Conservation (phyloP, 2,329 filamentous ascomycete genomes). For the Fusarium pilosicola region DNA sequence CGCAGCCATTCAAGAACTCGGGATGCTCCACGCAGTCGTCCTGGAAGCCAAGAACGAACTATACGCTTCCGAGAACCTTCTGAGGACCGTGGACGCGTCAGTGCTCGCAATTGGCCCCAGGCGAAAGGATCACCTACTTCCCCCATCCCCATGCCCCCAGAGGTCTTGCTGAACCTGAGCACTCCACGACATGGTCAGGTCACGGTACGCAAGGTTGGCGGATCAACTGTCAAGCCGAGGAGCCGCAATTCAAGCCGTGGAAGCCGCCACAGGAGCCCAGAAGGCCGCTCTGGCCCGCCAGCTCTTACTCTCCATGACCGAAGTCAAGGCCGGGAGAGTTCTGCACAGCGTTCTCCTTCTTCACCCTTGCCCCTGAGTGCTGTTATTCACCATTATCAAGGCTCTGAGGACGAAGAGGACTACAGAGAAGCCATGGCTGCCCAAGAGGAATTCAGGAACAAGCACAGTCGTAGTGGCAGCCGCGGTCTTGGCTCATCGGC, state of each 20-base stretch:
- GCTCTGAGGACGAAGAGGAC: conserved; percentile 74
- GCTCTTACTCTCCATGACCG: conserved; percentile 68
- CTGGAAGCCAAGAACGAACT: conserved; percentile 60
- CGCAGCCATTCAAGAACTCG: conserved; percentile 59
- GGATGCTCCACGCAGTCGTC: conserved; percentile 56
- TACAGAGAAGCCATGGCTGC: conserved; percentile 60
- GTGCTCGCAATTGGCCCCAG: conserved; percentile 72
- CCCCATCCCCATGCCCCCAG: conserved; percentile 93
- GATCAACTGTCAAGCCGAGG: conserved; percentile 44
- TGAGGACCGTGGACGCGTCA: conserved; percentile 74
- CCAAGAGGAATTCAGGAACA: too few relatives aligned
- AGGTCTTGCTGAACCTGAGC: conserved; percentile 76
- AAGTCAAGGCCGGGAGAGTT: conserved; percentile 68
- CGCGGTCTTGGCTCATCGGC: conserved; percentile 52
- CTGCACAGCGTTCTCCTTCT: conserved; percentile 75
- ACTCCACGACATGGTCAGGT: conserved; percentile 55
- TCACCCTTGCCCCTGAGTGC: conserved; percentile 82
- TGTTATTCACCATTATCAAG: conserved; percentile 48
- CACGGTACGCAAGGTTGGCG: conserved; percentile 56
- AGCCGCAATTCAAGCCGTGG: conserved; percentile 63
- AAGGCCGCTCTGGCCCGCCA: conserved; percentile 53
- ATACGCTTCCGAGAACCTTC: conserved; percentile 70
- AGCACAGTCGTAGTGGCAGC: conserved; percentile 60
- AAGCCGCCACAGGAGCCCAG: conserved; percentile 59
- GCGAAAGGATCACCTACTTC: conserved; percentile 84